Conservation (phyloP, 805 yeast genomes). For the Candida tallmaniae region DNA sequence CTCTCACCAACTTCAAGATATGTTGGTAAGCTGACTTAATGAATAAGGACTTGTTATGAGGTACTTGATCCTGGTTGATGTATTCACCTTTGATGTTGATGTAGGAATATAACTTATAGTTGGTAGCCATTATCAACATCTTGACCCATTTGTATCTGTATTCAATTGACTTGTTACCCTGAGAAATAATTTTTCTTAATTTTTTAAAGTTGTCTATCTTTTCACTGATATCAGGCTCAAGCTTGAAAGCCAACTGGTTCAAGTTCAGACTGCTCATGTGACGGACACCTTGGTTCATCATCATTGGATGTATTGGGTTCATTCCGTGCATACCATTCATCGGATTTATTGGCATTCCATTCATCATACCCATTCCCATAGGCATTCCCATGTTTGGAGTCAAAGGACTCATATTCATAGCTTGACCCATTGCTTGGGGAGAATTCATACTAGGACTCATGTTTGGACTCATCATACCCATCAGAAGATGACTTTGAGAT, state of each 20-base stretch:
- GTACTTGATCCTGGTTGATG: constrained; percentile 24
- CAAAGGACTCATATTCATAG: constrained; percentile 1
- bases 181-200: constrained; percentile 32
- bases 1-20: constrained; percentile 31
- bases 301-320: constrained; percentile 3
- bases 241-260: constrained; percentile 4
- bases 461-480: constrained; percentile 1
- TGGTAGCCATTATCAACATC: constrained; percentile 37
- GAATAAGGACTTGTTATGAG: constrained; percentile 29
- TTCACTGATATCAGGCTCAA: constrained; percentile 18
- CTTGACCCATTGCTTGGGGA: constrained; percentile 1
- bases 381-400: constrained; percentile 5
- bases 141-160: constrained; percentile 40
- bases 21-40: constrained; percentile 37
- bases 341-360: constrained; percentile 2
- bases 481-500: background rate
- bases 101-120: constrained; percentile 34
- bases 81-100: constrained; percentile 40
- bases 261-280: constrained; percentile 2
- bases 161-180: constrained; percentile 39
- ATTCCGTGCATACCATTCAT: background rate
- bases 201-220: constrained; percentile 31
- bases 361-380: constrained; percentile 2
- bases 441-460: constrained; percentile 1
- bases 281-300: constrained; percentile 1